phyloP scores from a whole-genome alignment of 192 early-diverging fungal species.

The Linnemannia elongata region DNA sequence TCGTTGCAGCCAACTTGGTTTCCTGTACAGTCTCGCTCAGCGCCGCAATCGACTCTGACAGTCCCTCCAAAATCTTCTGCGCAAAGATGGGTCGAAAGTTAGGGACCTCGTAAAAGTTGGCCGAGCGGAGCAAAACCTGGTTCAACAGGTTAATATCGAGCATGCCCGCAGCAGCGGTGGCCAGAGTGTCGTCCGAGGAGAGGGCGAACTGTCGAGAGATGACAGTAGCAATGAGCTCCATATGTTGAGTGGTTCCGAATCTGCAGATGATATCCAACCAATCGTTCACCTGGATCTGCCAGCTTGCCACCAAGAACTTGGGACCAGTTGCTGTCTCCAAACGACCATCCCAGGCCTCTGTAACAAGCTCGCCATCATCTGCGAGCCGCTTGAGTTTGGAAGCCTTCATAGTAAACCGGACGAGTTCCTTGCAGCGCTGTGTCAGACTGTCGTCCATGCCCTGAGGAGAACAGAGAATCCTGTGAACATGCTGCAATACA shows the following conservation, averaged over 20 bases:
- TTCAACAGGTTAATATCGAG: constrained; percentile 52
- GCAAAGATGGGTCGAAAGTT: constrained; percentile 59
- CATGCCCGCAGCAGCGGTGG: not conserved
- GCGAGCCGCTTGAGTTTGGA: constrained; percentile 25
- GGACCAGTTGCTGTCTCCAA: constrained; percentile 22
- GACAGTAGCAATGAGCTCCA: constrained; percentile 47
- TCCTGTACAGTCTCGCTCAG: constrained; percentile 30
- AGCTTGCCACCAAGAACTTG: constrained; percentile 56
- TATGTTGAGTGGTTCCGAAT: constrained; percentile 42
- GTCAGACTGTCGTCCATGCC: constrained; percentile 1
- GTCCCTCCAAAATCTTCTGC: constrained; percentile 28
- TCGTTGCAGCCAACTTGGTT: constrained; percentile 16
- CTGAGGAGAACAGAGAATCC: constrained; percentile 29
- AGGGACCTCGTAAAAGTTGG: constrained; percentile 63
- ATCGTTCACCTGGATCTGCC: constrained; percentile 66
- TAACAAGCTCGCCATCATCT: not conserved
- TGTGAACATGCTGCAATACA: constrained; percentile 43
- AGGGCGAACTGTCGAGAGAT: constrained; percentile 36
- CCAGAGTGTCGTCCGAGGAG: not conserved
- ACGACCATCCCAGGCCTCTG: constrained; percentile 32
- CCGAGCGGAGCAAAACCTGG: constrained; percentile 55
- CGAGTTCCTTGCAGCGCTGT: constrained; percentile 25
- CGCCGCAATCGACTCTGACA: constrained; percentile 16
- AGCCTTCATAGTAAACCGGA: constrained; percentile 38
- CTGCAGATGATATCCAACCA: constrained; percentile 63